Base-by-base conservation (phyloP, 1,139 yeast species). In the Scheffersomyces segobiensis region DNA sequence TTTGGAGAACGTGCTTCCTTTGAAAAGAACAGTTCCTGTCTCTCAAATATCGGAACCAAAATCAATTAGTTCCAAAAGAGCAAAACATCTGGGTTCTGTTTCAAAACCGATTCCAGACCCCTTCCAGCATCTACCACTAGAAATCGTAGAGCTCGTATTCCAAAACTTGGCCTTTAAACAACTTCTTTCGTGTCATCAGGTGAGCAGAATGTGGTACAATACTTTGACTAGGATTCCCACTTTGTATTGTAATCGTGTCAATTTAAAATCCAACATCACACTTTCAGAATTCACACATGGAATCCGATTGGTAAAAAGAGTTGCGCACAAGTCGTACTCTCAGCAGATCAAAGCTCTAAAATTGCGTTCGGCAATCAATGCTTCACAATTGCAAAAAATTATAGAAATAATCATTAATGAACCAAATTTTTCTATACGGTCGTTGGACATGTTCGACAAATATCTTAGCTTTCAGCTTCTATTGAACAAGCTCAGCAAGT, bases 131-230 rank as follows among this genome's bases (percentile, higher is more conserved):
- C 63, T 80, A 1, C 78, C 80, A 1, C 53, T 62, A 7, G 83
- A 80, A 55, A 56, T 78, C 1, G 59, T 79, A 1, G 71, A 69
- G 18, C 6, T 59, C 1, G 67, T 80, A 0, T 78, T 79, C 58
- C 20, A 54, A 7, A 55, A 63, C 12, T 53, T 79, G 5, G 62
- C 72, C 0, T 57, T 72, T 20, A 65, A 59, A 22, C 55, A 62
- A 3, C 50, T 76, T 0, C 63, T 77, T 3, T 50, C 58, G 3
- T 75, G 78, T 54, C 81, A 72, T 59, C 57, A 69, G 46, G 83
- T 79, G 19, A 67, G 72, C 53, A 71, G 67, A 59, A 52, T 48
- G 7, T 80, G 84, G 84, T 73, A 77, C 60, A 46, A 55, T 3
- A 56, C 65, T 0, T 66, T 80, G 14, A 66, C 67, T 2, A 55